Conservation (phyloP, 208 protist genomes). For the Lotmaria passim region DNA sequence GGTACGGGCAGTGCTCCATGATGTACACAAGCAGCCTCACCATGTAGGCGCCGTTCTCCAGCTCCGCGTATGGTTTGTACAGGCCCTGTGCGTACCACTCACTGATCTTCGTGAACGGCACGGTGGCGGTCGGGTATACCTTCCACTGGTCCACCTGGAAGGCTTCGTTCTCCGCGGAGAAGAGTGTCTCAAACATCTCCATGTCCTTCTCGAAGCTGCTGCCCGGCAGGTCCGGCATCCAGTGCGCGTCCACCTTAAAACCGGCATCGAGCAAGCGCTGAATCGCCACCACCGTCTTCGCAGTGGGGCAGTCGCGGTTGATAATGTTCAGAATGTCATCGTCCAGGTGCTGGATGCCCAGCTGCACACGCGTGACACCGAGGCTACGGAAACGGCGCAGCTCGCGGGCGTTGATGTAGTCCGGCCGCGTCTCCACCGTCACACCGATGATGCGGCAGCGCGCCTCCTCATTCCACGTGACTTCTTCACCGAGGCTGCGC, state of each 20-base stretch:
- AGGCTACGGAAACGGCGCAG: constrained; percentile 88
- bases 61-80: constrained; percentile 96
- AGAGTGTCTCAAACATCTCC: constrained; percentile 91
- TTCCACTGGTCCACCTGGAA: constrained; percentile 99
- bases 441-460: constrained; percentile 98
- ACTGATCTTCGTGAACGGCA: constrained; percentile 98
- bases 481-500: constrained; percentile 74
- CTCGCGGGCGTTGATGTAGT: constrained; percentile 96
- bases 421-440: constrained; percentile 99
- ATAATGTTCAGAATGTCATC: constrained; percentile 96
- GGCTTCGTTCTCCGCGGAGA: constrained; percentile 85
- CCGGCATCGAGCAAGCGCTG: constrained; percentile 96
- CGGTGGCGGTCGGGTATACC: constrained; percentile 99
- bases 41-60: constrained; percentile 78
- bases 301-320: constrained; percentile 97
- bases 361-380: constrained; percentile 98
- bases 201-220: constrained; percentile 96
- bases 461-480: constrained; percentile 92
- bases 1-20: constrained; percentile 96
- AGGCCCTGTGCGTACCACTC: constrained; percentile 96
- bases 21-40: constrained; percentile 96
- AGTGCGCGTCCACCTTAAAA: constrained; percentile 99
- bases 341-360: constrained; percentile 99
- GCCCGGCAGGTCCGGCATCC: constrained; percentile 99
- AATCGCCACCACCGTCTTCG: constrained; percentile 94